Base-by-base conservation (phyloP, 2,329 filamentous ascomycete genomes). In the Sclerotinia borealis region DNA sequence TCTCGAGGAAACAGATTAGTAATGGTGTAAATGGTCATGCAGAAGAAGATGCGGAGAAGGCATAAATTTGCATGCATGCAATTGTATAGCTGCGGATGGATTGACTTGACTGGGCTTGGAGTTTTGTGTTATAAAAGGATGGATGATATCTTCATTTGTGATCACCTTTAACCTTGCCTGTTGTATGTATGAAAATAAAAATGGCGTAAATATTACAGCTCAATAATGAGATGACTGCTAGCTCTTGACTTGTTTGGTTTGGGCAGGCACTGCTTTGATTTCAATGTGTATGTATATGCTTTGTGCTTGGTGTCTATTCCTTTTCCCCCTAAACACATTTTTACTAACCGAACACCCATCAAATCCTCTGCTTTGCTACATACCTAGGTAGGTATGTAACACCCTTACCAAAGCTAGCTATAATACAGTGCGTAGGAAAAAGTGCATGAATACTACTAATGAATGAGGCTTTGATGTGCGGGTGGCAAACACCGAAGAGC, bases 1-100 rank as follows among this genome's bases (percentile, higher is more conserved):
- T 97, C 39, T 84, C 89, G 17, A 79, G 77, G 71, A 69, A 70
- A 19, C 47, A 65, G 48, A 37, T 50, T 47, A 68, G 64, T 55
- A 71, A 69, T 65, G 68, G 64, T 47, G 66, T 55, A 59, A 48
- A 47, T 58, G 60, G 60, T 3, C 27, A 47, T 58, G 56, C 31
- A 22, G 65, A 59, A 10, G 59, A 63, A 39, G 62, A 61, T 36
- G n/a, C 5, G 29, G n/a, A 43, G n/a, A 5, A n/a, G n/a, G 37
- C 56, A 37, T 48, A n/a, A 61, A 27, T 4, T 36, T 17, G 39
- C 45, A 31, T 61, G 27, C 48, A 15, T 25, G 54, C 25, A 54
- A 39, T 54, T 29, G 29, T 29, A 52, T 25, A 52, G 36, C 36
- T 11, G 41, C n/a, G 8, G 41, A 34, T 56, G 3, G 45, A n/a